Evolutionary conservation across 1,284 basidiomycete species (phyloP).

Genomic region (Farysia itapuensis): DNA sequence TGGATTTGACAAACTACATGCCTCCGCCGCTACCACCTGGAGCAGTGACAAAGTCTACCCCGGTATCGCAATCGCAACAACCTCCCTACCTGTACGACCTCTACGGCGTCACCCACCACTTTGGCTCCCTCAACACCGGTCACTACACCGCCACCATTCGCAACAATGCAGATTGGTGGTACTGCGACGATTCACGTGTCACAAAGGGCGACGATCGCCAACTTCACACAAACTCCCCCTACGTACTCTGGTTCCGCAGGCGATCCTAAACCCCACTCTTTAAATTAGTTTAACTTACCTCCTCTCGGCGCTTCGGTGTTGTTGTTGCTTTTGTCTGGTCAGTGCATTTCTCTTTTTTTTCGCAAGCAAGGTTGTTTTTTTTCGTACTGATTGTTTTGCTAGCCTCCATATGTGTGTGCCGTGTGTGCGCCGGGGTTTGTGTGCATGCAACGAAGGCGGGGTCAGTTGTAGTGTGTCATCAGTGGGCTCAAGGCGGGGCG

Average conservation of each 20-base stretch:
- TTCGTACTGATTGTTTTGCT: no score
- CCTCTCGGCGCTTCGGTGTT: background rate
- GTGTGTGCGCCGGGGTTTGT: no score
- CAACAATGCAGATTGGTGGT: constrained; percentile 50
- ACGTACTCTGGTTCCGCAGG: constrained; percentile 53
- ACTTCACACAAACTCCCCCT: constrained; percentile 47
- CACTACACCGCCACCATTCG: constrained; percentile 58
- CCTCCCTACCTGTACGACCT: constrained; percentile 62
- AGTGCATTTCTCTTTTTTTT: no score
- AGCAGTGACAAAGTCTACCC: background rate
- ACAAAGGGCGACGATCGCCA: constrained; percentile 40
- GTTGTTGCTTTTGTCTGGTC: no score
- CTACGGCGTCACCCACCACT: constrained; percentile 61
- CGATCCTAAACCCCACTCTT: no score
- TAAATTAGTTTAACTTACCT: constrained; percentile 1
- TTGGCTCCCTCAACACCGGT: constrained; percentile 56
- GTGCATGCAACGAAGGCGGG: no score
- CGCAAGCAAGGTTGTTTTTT: no score
- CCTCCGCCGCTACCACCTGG: constrained; percentile 64
- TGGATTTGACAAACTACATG: constrained; percentile 91
- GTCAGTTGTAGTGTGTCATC: no score
- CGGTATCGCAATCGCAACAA: constrained; percentile 34
- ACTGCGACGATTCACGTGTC: constrained; percentile 55
- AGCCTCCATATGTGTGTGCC: no score
- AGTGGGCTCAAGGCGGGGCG: no score